These are phyloP conservation scores for Podila epicladia DNA, from an alignment of 192 early-diverging fungal genomes.

Conservation along the genomic window DNA sequence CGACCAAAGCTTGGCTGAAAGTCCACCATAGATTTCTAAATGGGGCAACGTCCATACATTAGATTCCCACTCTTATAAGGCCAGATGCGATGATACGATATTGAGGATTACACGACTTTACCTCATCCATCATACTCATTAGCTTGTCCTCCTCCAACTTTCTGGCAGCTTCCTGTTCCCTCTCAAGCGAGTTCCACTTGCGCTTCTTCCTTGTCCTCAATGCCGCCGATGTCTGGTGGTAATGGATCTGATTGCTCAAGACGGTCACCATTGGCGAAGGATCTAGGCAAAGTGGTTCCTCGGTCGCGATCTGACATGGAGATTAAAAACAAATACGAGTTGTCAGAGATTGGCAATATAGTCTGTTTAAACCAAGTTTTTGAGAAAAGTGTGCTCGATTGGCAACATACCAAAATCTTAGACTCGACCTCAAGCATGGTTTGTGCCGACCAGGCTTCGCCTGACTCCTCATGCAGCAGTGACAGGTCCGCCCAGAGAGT, in stretches of 20 bases:
- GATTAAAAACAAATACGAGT: neutral
- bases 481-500: constrained; percentile 64
- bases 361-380: neutral
- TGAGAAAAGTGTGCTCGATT: neutral
- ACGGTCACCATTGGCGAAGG: constrained; percentile 75
- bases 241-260: constrained; percentile 73
- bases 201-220: constrained; percentile 63
- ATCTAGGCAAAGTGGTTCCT: constrained; percentile 74
- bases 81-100: neutral
- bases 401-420: constrained; percentile 61
- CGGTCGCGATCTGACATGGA: constrained; percentile 60
- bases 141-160: constrained; percentile 75
- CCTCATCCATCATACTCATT: constrained; percentile 77
- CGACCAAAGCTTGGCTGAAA: constrained; percentile 79
- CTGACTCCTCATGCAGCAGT: constrained; percentile 57
- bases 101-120: constrained; percentile 15
- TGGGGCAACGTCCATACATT: neutral
- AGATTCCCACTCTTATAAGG: neutral
- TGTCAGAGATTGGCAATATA: neutral
- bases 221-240: constrained; percentile 57
- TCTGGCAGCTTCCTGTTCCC: constrained; percentile 72
- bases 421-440: constrained; percentile 72
- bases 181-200: constrained; percentile 78
- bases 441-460: constrained; percentile 57
- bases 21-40: constrained; percentile 55